These are phyloP conservation scores for Candida odintsovae DNA, from an alignment of 805 yeast genomes.

Conservation along the genomic window DNA sequence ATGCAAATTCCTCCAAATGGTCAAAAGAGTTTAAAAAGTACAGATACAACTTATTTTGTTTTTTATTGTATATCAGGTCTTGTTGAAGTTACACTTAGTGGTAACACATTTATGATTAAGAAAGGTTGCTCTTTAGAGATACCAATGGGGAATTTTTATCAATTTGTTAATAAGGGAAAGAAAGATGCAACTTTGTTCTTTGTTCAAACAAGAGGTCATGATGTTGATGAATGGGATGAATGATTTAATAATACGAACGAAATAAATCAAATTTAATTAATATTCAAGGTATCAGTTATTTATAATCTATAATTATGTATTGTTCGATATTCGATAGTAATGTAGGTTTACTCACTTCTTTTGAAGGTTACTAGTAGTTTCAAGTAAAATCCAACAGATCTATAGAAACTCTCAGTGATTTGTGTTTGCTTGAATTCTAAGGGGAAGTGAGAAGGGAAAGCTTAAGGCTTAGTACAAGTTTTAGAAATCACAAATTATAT, in stretches of 20 bases:
- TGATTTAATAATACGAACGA: neutral
- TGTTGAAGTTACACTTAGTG: conserved; percentile 60
- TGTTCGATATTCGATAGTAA: neutral
- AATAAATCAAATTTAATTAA: no score
- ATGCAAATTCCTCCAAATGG: conserved; percentile 60
- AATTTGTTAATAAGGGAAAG: conserved; percentile 57
- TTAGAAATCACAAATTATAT: no score
- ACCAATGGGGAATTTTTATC: conserved; percentile 72
- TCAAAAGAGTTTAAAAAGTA: conserved; percentile 50
- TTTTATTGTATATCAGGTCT: conserved; percentile 72
- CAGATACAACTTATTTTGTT: conserved; percentile 60
- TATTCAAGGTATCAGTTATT: neutral
- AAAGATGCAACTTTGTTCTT: conserved; percentile 62
- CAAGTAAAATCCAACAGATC: no score
- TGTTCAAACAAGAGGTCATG: conserved; percentile 50
- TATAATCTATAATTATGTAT: neutral
- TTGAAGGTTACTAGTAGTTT: no score
- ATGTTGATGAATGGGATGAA: conserved; percentile 18
- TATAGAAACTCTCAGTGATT: no score
- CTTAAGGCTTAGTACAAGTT: no score
- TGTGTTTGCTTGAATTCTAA: no score
- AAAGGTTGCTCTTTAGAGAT: conserved; percentile 77
- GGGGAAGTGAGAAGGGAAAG: no score
- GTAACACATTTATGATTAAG: conserved; percentile 51
- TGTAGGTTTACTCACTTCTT: neutral